A percentile compares a stretch with the other conserved stretches of the same genome.
phyloP scores from a whole-genome alignment of 2,329 filamentous ascomycete genomes.

The Aspergillus intermedius region DNA sequence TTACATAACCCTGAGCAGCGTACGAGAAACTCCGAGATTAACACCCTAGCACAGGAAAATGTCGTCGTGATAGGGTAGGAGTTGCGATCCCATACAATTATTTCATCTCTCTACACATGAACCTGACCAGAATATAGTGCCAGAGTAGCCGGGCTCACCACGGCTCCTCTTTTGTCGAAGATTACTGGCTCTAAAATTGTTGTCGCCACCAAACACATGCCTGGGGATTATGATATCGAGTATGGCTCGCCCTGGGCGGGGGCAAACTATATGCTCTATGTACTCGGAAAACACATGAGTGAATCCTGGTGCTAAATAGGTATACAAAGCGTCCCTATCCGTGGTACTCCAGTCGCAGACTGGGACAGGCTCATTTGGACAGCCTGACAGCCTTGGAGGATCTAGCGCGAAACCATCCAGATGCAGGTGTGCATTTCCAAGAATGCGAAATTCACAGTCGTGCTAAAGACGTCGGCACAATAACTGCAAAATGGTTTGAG shows the following conservation, averaged over 20 bases:
- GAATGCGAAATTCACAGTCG: slow-evolving; percentile 47
- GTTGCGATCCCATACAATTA: too few species aligned
- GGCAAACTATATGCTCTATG: slow-evolving; percentile 68
- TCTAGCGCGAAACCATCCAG: slow-evolving; percentile 56
- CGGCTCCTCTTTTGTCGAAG: slow-evolving; percentile 53
- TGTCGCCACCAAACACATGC: slow-evolving; percentile 77
- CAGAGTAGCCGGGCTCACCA: slow-evolving; percentile 58
- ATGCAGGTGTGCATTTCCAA: slow-evolving; percentile 73
- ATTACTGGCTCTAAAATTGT: slow-evolving; percentile 53
- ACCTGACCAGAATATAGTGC: slow-evolving; percentile 38
- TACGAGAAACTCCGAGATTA: too few species aligned
- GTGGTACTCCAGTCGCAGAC: slow-evolving; percentile 10
- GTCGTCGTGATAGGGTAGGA: too few species aligned
- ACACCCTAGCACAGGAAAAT: too few species aligned
- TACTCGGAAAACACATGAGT: slow-evolving; percentile 9
- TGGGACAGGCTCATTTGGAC: slow-evolving; percentile 50
- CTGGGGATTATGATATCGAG: slow-evolving; percentile 81
- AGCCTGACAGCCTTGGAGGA: slow-evolving; percentile 53
- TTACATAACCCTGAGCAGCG: too few species aligned
- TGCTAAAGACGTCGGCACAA: slow-evolving; percentile 53
- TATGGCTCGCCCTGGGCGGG: slow-evolving; percentile 85
- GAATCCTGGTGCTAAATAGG: too few species aligned
- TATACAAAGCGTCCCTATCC: too few species aligned
- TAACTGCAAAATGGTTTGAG: slow-evolving; percentile 53
- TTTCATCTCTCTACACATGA: too few species aligned